Evolutionary conservation across 2,329 filamentous ascomycete species (phyloP).

Genomic region (Hymenoscyphus salicellus): DNA sequence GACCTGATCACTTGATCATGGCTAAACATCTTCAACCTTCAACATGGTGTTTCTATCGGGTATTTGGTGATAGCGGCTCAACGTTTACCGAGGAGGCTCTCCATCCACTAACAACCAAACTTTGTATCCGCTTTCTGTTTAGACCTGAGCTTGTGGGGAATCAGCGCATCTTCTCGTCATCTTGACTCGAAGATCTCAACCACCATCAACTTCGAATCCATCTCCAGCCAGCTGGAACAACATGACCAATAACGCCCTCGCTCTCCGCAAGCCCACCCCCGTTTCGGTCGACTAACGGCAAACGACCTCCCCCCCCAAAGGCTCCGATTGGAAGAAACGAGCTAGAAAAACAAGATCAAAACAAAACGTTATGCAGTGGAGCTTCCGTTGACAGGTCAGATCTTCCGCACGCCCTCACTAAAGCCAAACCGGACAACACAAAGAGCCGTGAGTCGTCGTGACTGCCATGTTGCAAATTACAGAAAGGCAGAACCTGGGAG

Average conservation of each 20-base stretch:
- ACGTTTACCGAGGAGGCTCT: background rate
- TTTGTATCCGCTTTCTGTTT: background rate
- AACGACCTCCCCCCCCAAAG: background rate
- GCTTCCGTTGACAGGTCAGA: background rate
- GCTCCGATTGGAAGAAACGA: slow-evolving; percentile 1
- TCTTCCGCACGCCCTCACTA: background rate
- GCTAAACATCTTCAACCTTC: background rate
- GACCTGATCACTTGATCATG: background rate
- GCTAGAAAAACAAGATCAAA: background rate
- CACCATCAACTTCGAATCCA: background rate
- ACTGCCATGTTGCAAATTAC: background rate
- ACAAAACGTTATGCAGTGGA: slow-evolving; percentile 9
- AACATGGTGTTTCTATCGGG: background rate
- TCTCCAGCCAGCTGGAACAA: background rate
- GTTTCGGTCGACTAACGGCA: background rate
- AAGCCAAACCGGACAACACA: background rate
- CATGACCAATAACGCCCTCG: no score
- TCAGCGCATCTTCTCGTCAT: background rate
- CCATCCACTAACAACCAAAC: background rate
- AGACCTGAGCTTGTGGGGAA: background rate
- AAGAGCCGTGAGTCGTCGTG: slow-evolving; percentile 1
- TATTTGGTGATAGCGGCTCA: background rate
- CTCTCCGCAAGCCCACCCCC: background rate
- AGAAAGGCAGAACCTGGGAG: background rate
- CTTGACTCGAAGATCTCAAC: background rate